Evolutionary conservation across 306 rosid genomes (phyloP).

Genomic region (Cucumis melo): DNA sequence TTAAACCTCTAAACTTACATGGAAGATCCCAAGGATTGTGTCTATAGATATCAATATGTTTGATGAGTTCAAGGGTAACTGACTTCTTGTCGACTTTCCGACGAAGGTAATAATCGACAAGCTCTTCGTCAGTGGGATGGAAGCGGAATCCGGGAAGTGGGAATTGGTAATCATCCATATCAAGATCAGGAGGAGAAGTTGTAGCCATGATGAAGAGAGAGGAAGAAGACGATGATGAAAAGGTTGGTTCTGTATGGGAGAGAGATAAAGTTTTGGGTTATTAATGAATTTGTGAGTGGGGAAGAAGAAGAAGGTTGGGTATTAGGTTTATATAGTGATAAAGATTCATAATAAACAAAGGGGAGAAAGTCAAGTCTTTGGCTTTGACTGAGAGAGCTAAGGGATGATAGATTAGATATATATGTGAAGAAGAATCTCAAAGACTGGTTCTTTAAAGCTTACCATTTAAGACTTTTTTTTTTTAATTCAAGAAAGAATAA

Average conservation of each 20-base stretch:
- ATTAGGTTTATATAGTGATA: neutral
- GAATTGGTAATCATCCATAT: slow-evolving; percentile 3
- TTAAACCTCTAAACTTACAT: slow-evolving; percentile 24
- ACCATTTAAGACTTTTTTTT: neutral
- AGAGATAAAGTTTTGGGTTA: neutral
- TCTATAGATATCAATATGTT: slow-evolving; percentile 66
- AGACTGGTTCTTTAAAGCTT: neutral
- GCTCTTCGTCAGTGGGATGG: slow-evolving; percentile 93
- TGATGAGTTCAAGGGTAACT: slow-evolving; percentile 54
- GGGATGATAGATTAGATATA: neutral
- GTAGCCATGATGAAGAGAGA: neutral
- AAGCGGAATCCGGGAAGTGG: slow-evolving; percentile 85
- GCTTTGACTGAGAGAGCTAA: neutral
- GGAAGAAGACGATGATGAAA: neutral
- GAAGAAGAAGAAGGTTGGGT: neutral
- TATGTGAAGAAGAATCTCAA: neutral
- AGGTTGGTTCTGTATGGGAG: neutral
- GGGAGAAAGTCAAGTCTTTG: neutral
- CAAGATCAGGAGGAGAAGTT: neutral
- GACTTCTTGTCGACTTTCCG: slow-evolving; percentile 65
- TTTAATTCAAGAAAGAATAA: too few relatives aligned
- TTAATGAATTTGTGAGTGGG: neutral
- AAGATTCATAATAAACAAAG: neutral
- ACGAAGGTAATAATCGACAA: slow-evolving; percentile 63
- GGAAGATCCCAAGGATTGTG: slow-evolving; percentile 52